Conservation (phyloP, 1,139 yeast genomes). For the Geotrichum klebahnii region DNA sequence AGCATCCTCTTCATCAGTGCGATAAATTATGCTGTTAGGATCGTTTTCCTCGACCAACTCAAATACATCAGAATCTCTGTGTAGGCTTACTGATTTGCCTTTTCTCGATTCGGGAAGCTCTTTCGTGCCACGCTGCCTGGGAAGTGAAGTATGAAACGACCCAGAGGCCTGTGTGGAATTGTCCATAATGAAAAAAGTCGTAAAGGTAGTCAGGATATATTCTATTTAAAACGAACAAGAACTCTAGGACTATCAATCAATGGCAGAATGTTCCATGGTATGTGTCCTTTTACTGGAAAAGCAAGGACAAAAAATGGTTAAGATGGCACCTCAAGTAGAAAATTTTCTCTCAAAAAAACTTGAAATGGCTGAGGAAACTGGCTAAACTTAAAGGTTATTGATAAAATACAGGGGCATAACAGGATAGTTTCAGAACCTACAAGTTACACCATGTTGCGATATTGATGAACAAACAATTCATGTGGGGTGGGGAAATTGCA, state of each 20-base stretch:
- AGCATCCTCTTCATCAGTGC: not conserved
- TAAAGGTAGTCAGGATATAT: not conserved
- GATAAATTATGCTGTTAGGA: not conserved
- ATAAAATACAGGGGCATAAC: not conserved
- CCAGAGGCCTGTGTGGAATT: slow-evolving; percentile 9
- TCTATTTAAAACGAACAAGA: not conserved
- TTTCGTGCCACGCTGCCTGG: not conserved
- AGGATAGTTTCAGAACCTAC: not conserved
- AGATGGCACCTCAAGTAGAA: no score
- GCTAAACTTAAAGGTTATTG: no score
- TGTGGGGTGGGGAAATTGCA: no score
- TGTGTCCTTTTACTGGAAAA: not conserved
- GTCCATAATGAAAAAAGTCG: not conserved
- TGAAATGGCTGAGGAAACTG: no score
- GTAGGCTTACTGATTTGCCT: slow-evolving; percentile 11
- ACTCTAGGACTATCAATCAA: not conserved
- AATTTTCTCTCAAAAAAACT: no score
- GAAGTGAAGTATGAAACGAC: slow-evolving; percentile 1
- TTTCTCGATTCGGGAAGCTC: not conserved
- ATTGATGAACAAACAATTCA: no score
- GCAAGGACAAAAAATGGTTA: no score
- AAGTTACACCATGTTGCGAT: not conserved
- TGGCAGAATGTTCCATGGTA: slow-evolving; percentile 2
- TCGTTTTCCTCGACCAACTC: not conserved
- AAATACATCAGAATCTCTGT: not conserved